Evolutionary conservation across 2,329 filamentous ascomycete species (phyloP), one percentile per base, ranked within the genome.

Genomic region (Trichoderma endophyticum): DNA sequence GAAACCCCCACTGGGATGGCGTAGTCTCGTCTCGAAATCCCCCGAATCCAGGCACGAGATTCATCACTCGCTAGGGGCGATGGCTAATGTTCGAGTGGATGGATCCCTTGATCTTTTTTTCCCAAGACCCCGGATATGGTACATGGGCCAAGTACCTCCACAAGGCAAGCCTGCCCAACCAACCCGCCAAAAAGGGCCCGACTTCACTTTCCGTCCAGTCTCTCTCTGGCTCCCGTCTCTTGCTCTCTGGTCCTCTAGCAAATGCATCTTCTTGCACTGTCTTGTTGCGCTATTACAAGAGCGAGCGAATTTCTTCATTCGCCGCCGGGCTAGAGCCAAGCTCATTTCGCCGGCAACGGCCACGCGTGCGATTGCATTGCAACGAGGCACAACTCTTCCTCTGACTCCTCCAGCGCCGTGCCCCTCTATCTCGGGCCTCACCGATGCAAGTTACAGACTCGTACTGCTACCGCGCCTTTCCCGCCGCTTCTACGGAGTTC

Each of bases 21-120:
- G 51, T 68, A 60, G 65, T 32, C 34, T 60, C 36, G 56, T 43
- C 56, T 60, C 56, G 30, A 60, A 68, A 68, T 60, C 26, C 56
- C 65, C 65, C 56, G 65, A 60, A 68, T 68, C 56, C 65, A 68
- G 65, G 65, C 65, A 68, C 64, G 64, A 68, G 65, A 68, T 68
- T 60, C 56, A 39, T 39, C 34, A 36, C 54, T 68, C 65, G 65
- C 54, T 60, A 68, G 65, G 65, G 65, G 56, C 65, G 65, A 68
- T 68, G 65, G 43, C 24, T 51, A 21, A 51, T 51, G 43, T 51
- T 51, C 43, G n/a, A 56, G 34, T 56, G 54, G 30, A 51, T 36
- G 56, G 28, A 32, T 28, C 56, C 56, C 11, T 8, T 18, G 14
- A 18, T 57, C 18, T 39, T 56, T 68, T 68, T 36, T 60, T 48